Conservation (phyloP, 768 basidiomycete genomes). For the Leccinum uliginosum region DNA sequence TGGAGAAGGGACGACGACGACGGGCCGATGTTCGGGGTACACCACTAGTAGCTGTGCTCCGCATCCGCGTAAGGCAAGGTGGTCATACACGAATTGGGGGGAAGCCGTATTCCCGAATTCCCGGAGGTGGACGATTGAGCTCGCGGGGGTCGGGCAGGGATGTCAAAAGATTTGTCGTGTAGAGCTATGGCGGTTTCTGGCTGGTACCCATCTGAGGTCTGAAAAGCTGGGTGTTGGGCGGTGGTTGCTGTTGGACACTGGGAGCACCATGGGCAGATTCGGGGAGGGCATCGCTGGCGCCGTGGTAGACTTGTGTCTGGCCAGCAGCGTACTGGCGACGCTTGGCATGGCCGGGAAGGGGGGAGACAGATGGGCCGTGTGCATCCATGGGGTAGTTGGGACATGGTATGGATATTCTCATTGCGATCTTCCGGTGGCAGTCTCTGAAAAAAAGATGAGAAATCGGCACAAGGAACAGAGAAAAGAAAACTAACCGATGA, state of each 20-base stretch:
- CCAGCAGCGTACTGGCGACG: conserved; percentile 93
- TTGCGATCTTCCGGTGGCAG: conserved; percentile 75
- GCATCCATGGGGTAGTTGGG: conserved; percentile 34
- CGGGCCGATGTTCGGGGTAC: conserved; percentile 88
- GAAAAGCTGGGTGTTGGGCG: conserved; percentile 56
- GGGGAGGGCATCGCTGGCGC: conserved; percentile 40
- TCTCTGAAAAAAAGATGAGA: conserved; percentile 50
- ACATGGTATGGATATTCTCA: conserved; percentile 73
- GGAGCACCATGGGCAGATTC: conserved; percentile 41
- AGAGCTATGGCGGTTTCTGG: conserved; percentile 70
- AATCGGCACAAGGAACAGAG: conserved; percentile 2
- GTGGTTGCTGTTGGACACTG: conserved; percentile 36
- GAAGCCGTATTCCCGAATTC: conserved; percentile 61
- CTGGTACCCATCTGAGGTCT: conserved; percentile 88
- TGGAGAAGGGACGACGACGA: conserved; percentile 83
- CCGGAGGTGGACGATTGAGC: conserved; percentile 76
- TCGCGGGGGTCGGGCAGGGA: conserved; percentile 89
- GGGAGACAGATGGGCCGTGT: conserved; percentile 41
- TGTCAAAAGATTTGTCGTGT: conserved; percentile 89
- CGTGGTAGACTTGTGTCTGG: conserved; percentile 87
- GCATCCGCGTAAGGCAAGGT: conserved; percentile 78
- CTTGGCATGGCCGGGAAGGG: conserved; percentile 47
- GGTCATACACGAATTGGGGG: conserved; percentile 78
- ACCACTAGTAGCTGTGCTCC: conserved; percentile 87
- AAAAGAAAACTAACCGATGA: conserved; percentile 64